Evolutionary conservation across 352 stramenopile genomes (phyloP).

Genomic region (Phytophthora citrophthora): DNA sequence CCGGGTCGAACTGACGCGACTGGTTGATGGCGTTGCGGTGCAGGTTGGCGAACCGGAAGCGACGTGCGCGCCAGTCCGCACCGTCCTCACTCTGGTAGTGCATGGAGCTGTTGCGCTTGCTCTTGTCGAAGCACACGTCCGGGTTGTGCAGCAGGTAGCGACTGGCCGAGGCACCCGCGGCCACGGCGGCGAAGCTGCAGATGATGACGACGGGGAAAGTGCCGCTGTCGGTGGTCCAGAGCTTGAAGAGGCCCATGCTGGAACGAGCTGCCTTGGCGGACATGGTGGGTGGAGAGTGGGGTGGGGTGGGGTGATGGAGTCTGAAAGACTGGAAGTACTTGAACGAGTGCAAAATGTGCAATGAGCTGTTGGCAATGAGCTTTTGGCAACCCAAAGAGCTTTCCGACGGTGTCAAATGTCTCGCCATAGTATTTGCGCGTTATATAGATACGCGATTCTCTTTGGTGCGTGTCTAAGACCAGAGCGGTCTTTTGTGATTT

Average conservation of each 20-base stretch:
- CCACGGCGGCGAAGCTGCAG: conserved; percentile 38
- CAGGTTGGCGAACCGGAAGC: conserved; percentile 70
- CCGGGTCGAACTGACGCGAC: conserved; percentile 62
- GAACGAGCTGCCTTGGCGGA: conserved; percentile 37
- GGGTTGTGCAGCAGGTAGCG: conserved; percentile 61
- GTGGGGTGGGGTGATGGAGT: not conserved
- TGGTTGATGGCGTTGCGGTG: conserved; percentile 78
- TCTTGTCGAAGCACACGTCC: conserved; percentile 75
- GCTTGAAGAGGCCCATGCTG: conserved; percentile 47
- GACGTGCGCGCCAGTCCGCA: conserved; percentile 65
- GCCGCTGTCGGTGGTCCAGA: conserved; percentile 66
- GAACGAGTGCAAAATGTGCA: conserved; percentile 18
- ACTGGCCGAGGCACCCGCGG: conserved; percentile 38
- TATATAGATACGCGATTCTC: not conserved
- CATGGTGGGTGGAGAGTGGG: conserved; percentile 9
- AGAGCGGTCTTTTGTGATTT: not conserved
- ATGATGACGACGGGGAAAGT: conserved; percentile 71
- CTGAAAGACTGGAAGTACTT: not conserved
- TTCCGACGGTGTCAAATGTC: not conserved
- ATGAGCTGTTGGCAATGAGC: conserved; percentile 4
- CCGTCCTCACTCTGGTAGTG: conserved; percentile 48
- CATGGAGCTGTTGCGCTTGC: conserved; percentile 46
- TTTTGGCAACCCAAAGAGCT: not conserved
- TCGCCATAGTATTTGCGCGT: not conserved
- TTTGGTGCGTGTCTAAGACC: not conserved